These are phyloP conservation scores for Diutina mesorugosa DNA, from an alignment of 1,139 yeast genomes.

Conservation along the genomic window DNA sequence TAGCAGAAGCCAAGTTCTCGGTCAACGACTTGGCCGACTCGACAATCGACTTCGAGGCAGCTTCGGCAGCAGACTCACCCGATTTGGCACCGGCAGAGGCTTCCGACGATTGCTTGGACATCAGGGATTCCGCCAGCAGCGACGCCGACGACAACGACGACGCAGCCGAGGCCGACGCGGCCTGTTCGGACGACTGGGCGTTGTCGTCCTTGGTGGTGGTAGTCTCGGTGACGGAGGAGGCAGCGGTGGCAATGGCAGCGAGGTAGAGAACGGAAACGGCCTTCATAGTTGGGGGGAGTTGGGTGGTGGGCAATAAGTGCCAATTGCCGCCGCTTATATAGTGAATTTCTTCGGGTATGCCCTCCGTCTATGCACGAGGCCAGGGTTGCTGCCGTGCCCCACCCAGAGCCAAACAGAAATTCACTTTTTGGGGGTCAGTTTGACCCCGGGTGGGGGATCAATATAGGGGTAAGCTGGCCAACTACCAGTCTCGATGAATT, in stretches of 20 bases:
- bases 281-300: neutral
- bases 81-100: constrained; percentile 3
- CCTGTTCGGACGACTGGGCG: neutral
- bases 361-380: neutral
- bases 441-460: no score
- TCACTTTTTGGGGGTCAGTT: no score
- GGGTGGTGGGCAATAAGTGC: neutral
- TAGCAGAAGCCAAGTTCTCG: neutral
- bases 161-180: neutral
- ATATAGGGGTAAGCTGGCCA: no score
- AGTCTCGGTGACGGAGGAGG: neutral
- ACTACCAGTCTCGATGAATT: no score
- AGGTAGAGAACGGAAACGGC: neutral
- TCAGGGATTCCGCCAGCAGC: neutral
- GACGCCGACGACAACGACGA: neutral
- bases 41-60: constrained; percentile 2
- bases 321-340: neutral
- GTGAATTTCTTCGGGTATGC: neutral
- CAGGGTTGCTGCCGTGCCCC: no score
- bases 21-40: constrained; percentile 5
- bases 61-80: constrained; percentile 4
- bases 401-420: no score
- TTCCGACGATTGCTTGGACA: neutral
- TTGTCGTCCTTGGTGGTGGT: neutral
- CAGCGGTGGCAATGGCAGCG: neutral